Percentiles rank a stretch among this genome's conserved stretches.
phyloP scores from a whole-genome alignment of 371 early-diverging fungal species.

The Mortierella sp. region DNA sequence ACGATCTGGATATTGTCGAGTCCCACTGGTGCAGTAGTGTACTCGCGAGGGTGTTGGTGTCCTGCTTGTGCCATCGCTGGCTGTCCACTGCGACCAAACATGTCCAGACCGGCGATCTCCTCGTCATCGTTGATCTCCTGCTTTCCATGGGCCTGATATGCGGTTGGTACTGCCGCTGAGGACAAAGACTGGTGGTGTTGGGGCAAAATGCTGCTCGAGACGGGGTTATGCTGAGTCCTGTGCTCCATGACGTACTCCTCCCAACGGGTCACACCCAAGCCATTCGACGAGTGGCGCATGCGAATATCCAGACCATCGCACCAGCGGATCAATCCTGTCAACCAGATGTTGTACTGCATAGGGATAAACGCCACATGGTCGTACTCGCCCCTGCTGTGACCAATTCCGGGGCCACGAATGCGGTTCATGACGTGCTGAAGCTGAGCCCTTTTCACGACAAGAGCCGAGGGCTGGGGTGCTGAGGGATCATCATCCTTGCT shows the following conservation, averaged over 20 bases:
- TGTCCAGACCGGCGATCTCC: background rate
- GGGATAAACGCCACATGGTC: constrained; percentile 57
- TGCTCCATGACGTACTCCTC: constrained; percentile 26
- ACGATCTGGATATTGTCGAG: constrained; percentile 36
- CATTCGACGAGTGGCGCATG: constrained; percentile 25
- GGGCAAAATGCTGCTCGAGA: background rate
- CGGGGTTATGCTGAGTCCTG: constrained; percentile 4
- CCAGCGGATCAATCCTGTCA: constrained; percentile 54
- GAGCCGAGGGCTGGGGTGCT: background rate
- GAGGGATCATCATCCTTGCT: background rate
- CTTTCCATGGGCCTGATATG: constrained; percentile 16
- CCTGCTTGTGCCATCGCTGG: background rate
- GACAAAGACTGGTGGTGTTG: constrained; percentile 1
- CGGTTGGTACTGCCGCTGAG: background rate
- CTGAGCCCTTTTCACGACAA: constrained; percentile 25
- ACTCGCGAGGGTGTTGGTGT: constrained; percentile 26
- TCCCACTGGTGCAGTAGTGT: constrained; percentile 14
- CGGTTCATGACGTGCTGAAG: constrained; percentile 42
- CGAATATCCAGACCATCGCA: constrained; percentile 59
- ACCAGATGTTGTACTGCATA: constrained; percentile 58
- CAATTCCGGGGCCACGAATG: constrained; percentile 55
- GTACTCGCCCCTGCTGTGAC: constrained; percentile 47
- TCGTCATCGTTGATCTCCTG: constrained; percentile 5
- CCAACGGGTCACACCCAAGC: constrained; percentile 15
- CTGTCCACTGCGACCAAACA: background rate